Base-by-base conservation (phyloP, 768 basidiomycete species). In the Pleurotus giganteus region DNA sequence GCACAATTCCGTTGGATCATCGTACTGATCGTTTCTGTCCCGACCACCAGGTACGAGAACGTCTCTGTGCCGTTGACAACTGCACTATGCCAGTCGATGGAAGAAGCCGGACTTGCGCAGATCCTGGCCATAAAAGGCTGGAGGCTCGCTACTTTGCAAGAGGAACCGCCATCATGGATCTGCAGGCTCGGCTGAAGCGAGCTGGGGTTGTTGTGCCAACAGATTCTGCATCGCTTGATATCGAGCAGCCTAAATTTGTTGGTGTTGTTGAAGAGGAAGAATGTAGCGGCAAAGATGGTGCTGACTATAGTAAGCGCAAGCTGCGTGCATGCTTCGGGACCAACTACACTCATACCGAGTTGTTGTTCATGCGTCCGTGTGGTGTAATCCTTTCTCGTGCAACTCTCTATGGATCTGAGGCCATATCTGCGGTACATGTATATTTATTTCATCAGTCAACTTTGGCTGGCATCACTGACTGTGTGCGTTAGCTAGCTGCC, bases 331-430 rank as follows among this genome's bases (percentile, higher is more conserved):
- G 53, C 28, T 71, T 68, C 58, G 57, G 66, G 0, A 47, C 59
- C 12, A 47, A 44, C 26, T 53, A 60, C 1, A 70, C 68, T 13
- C 67, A 71, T 52, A 71, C 70, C 42, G 61, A 71, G 52, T 66
- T 71, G 27, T 66, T 2, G 29, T 19, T 68, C 39, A 66, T 71
- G 52, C 39, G 53, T 2, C 62, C 70, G 1, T 71, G 70, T 62
- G 70, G 69, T 12, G 24, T 45, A 4, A 45, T 45, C 4, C 43
- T 45, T 5, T 45, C 43, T 5, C 43, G 43, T 1, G 43, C 43
- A 17, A 45, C 43, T 13, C 2, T 45, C 1, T 45, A 21, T 45
- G 43, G 43, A 12, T 17, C 43, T 1, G 43, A 45, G 23, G 43
- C 43, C 3, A 19, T 45, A 19, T 45, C 43, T 12, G 17, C 21